phyloP scores from a whole-genome alignment of 345 rosid species.

The Populus simonii region DNA sequence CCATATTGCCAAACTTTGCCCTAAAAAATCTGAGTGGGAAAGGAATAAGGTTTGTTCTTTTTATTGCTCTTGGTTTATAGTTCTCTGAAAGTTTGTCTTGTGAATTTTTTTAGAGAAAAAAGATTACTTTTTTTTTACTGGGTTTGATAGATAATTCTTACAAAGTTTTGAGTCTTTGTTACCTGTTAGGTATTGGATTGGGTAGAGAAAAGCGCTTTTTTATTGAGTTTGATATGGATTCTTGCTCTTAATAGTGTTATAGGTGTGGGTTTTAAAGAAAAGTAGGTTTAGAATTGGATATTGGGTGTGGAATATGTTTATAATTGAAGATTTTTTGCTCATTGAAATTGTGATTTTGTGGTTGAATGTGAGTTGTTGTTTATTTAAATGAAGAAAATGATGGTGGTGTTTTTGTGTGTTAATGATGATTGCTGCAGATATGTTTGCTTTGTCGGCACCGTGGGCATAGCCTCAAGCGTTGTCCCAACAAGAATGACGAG shows the following conservation, averaged over 20 bases:
- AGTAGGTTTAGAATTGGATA: not conserved
- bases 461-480: conserved; percentile 85
- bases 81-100: not conserved
- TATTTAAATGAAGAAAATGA: not conserved
- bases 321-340: not conserved
- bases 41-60: conserved; percentile 61
- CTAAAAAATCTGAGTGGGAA: conserved; percentile 83
- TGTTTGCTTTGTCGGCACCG: conserved; percentile 78
- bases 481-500: conserved; percentile 63
- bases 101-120: too few relatives aligned
- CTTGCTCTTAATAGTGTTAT: not conserved
- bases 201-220: not conserved
- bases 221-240: not conserved
- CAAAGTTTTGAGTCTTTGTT: too few relatives aligned
- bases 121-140: too few relatives aligned
- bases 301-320: not conserved
- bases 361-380: not conserved
- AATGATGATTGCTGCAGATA: conserved; percentile 44
- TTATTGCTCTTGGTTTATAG: not conserved
- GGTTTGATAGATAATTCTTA: too few relatives aligned
- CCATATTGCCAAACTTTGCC: conserved; percentile 84
- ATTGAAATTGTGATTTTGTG: not conserved
- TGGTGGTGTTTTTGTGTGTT: conserved; percentile 16
- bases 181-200: not conserved
- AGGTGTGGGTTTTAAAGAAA: not conserved